phyloP scores from a whole-genome alignment of 257 asterid genomes.

The Solanum etuberosum region DNA sequence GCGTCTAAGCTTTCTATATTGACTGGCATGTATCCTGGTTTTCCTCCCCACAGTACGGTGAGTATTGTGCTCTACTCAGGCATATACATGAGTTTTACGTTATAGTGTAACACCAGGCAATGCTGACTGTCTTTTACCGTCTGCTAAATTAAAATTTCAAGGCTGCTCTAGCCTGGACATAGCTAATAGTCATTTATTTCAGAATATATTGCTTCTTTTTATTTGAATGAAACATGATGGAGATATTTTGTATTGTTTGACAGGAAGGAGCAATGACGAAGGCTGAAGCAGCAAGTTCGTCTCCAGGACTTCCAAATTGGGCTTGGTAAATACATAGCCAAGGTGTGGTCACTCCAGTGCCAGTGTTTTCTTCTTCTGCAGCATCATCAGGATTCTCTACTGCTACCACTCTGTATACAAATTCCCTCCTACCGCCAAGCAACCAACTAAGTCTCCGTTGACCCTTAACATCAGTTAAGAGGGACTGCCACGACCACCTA shows the following conservation, averaged over 20 bases:
- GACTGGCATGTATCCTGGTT: slow-evolving; percentile 35
- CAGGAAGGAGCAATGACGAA: slow-evolving; percentile 43
- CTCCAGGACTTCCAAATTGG: slow-evolving; percentile 50
- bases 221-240: background rate
- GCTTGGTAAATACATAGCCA: slow-evolving; percentile 50
- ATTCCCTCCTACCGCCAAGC: slow-evolving; percentile 22
- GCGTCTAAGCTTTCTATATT: slow-evolving; percentile 36
- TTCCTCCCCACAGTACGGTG: slow-evolving; percentile 48
- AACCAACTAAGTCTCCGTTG: slow-evolving; percentile 22
- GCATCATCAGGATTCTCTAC: slow-evolving; percentile 96
- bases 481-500: background rate
- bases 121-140: background rate
- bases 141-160: background rate
- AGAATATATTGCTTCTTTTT: background rate
- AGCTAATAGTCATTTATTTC: background rate
- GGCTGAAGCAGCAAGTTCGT: slow-evolving; percentile 29
- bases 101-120: background rate
- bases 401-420: slow-evolving; percentile 24
- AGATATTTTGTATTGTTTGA: background rate
- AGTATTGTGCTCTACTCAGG: background rate
- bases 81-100: background rate
- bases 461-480: slow-evolving; percentile 13
- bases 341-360: slow-evolving; percentile 29
- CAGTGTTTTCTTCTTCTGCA: slow-evolving; percentile 51
- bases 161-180: background rate